Conservation (phyloP, 2,329 filamentous ascomycete species). For the Annulohypoxylon truncatum region DNA sequence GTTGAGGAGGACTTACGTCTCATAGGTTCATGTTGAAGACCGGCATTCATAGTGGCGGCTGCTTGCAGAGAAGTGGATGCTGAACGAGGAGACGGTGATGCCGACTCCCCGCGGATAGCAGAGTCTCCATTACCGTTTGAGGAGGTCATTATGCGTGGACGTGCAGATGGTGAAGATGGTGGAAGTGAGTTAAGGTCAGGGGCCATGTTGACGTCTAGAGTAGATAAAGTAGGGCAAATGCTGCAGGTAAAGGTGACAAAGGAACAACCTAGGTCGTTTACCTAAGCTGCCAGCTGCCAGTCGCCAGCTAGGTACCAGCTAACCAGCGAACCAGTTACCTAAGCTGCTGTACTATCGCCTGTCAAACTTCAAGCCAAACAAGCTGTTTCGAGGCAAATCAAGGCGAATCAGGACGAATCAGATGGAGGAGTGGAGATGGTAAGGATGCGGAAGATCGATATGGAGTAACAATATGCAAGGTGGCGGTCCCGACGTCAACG, state of each 20-base stretch:
- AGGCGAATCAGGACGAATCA: constrained; percentile 1
- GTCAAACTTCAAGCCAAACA: constrained; percentile 8
- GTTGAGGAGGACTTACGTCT: constrained; percentile 58
- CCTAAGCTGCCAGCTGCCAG: constrained; percentile 17
- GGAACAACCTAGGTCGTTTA: constrained; percentile 5
- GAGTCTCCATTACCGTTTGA: constrained; percentile 47
- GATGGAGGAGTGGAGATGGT: neutral
- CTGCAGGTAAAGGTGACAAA: constrained; percentile 22
- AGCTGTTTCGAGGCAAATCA: neutral
- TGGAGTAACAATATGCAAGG: constrained; percentile 18
- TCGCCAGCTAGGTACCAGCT: neutral
- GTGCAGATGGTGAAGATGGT: constrained; percentile 56
- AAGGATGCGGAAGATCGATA: neutral
- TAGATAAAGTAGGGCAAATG: constrained; percentile 1
- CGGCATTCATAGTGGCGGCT: constrained; percentile 80
- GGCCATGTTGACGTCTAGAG: constrained; percentile 53
- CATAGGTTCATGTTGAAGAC: constrained; percentile 74
- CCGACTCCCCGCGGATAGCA: constrained; percentile 58
- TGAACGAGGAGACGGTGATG: constrained; percentile 71
- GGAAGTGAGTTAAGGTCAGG: constrained; percentile 71
- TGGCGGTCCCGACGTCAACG: constrained; percentile 12
- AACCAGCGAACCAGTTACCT: neutral
- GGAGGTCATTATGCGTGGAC: constrained; percentile 54
- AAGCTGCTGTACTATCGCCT: neutral
- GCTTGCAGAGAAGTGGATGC: constrained; percentile 79